Conservation (phyloP, 441 rosid genomes). For the Corymbia citriodora region DNA sequence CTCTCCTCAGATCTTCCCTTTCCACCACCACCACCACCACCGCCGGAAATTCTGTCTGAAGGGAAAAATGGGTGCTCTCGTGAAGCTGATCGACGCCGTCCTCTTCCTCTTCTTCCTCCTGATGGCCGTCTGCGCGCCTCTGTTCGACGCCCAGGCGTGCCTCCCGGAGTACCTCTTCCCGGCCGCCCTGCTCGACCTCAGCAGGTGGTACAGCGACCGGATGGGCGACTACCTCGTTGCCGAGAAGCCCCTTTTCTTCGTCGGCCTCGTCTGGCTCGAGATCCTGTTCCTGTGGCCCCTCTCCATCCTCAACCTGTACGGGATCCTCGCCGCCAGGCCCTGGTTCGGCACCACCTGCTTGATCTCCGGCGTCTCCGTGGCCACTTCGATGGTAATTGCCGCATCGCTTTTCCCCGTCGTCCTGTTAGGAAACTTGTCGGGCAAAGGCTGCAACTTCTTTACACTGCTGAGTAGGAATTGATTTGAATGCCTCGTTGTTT, state of each 20-base stretch:
- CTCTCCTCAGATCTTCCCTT: background rate
- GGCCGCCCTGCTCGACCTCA: conserved; percentile 34
- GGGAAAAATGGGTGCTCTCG: conserved; percentile 34
- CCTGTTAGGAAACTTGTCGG: background rate
- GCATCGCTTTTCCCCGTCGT: background rate
- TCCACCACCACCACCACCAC: background rate
- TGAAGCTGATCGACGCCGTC: conserved; percentile 39
- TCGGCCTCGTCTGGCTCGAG: conserved; percentile 66
- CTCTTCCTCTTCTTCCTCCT: conserved; percentile 48
- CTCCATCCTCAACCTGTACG: conserved; percentile 46
- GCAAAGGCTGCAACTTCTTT: background rate
- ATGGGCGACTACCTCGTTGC: conserved; percentile 50
- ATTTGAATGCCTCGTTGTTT: background rate
- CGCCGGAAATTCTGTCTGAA: background rate
- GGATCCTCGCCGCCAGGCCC: conserved; percentile 43
- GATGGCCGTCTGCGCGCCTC: conserved; percentile 44
- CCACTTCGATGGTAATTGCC: conserved; percentile 58
- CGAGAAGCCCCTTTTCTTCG: conserved; percentile 76
- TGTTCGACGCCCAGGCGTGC: conserved; percentile 52
- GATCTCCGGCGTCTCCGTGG: conserved; percentile 56
- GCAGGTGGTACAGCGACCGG: conserved; percentile 25
- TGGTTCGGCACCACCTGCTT: conserved; percentile 77
- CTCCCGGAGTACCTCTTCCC: conserved; percentile 47
- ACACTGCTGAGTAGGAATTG: background rate
- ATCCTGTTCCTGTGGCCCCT: conserved; percentile 80